Evolutionary conservation across 208 protist species (phyloP), one percentile per base, ranked within the genome.

Genomic region (Leishmania lainsoni): DNA sequence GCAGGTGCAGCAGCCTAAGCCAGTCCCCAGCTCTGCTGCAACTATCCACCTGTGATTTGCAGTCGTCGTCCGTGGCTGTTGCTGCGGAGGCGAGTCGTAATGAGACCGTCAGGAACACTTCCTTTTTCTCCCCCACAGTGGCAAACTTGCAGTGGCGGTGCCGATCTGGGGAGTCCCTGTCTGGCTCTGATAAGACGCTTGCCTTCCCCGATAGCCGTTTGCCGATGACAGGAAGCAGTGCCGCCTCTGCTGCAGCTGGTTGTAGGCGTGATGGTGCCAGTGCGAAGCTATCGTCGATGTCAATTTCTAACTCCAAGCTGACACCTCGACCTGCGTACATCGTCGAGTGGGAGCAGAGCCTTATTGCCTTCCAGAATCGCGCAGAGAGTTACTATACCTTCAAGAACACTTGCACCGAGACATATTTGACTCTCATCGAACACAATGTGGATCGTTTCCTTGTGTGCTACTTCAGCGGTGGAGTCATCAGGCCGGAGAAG

Each of bases 361-460:
- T 93, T 45, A 75, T 77, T 9, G 88, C 86, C 0, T 87, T 94
- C 52, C 81, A 86, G 29, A 66, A 75, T 32, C 87, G 88, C 29
- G 86, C 86, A 17, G 83, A 84, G 52, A 84, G 82, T 66, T 95
- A 95, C 80, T 66, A 83, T 29, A 51, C 39, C 39, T 79, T 84
- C 70, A 95, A 95, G 71, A 78, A 87, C 26, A 26, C 54, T 5
- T 91, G 77, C 76, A 94, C 89, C 0, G 89, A 95, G 74, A 77
- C 72, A 35, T 95, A 95, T 75, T 81, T 95, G 51, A 87, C 83
- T 22, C 81, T 84, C 39, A 83, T 95, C 68, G 92, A 95, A 75
- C 82, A 79, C 20, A 78, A 83, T 65, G 92, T 95, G 22, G 92
- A 95, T 56, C 81, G 77, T 54, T 95, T 93, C 68, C 81, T 95